A percentile compares a stretch with the other conserved stretches of the same genome.
These are phyloP conservation scores for Posidonia oceanica DNA, from an alignment of 116 monocot genomes.

Conservation along the genomic window DNA sequence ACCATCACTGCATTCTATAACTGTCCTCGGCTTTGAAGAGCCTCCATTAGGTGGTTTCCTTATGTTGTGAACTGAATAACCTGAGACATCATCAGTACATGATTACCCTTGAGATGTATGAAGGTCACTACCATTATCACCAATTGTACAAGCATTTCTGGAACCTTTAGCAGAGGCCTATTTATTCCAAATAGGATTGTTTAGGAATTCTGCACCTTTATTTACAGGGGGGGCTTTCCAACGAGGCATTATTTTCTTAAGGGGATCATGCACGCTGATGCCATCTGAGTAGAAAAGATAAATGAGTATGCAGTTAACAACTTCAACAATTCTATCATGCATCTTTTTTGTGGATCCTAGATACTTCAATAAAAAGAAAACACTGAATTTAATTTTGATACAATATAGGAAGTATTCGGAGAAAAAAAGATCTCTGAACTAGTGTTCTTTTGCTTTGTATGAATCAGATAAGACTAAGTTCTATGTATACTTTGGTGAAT, in stretches of 20 bases:
- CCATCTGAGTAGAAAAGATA: no score
- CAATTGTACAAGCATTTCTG: neutral
- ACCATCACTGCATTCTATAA: constrained; percentile 80
- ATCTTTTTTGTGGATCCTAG: neutral
- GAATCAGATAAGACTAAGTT: no score
- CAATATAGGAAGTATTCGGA: no score
- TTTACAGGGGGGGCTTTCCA: constrained; percentile 58
- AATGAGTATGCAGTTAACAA: constrained; percentile 2
- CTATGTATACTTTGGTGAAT: no score
- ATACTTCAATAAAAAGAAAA: no score
- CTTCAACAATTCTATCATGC: neutral
- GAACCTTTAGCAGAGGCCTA: constrained; percentile 8
- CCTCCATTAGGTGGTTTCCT: no score
- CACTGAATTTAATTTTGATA: no score
- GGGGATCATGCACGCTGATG: constrained; percentile 67
- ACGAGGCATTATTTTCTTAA: constrained; percentile 62
- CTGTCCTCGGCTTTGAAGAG: no score
- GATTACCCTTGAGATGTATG: constrained; percentile 16
- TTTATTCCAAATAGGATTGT: constrained; percentile 9
- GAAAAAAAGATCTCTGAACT: no score
- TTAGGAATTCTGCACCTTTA: constrained; percentile 41
- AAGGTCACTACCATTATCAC: constrained; percentile 4
- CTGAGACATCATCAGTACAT: constrained; percentile 8
- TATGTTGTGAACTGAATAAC: constrained; percentile 16
- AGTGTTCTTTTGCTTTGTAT: no score